Evolutionary conservation across 1,139 yeast species (phyloP), one percentile per base, ranked within the genome.

Genomic region (Sugiyamaella grinbergsii): DNA sequence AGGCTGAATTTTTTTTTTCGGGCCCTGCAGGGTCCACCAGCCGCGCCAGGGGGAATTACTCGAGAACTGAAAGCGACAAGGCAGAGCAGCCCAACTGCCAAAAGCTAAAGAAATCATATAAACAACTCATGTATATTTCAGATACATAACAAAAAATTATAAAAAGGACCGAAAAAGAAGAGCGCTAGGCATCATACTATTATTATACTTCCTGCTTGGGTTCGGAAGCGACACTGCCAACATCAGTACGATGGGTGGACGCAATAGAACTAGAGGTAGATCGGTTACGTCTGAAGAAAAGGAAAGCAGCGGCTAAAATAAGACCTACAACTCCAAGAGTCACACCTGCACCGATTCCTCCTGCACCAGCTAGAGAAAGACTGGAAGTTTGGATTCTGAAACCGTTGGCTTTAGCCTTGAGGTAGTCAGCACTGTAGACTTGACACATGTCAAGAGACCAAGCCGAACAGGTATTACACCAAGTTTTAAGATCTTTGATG

Each of bases 281-380:
- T n/a, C 26, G 29, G n/a, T 7, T 19, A 2, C 34, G 26, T 23
- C 26, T 24, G 37, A 37, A 28, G 10, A 38, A 13, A 7, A 38
- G 28, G 7, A 10, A 46, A n/a, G 13, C 38, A 15, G 24, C 23
- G 39, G 60, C 67, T n/a, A 41, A 15, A 19, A 47, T 52, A 28
- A 62, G 39, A 18, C 67, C 54, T 55, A 72, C 57, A 4, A 71
- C 77, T 50, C 72, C 75, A 47, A 74, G 60, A 20, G 78, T 74
- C 40, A 71, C 75, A 60, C 77, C 78, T n/a, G 78, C 78, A 47
- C 78, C 78, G 54, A 75, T 73, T 52, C 78, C 78, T 53, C 78
- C 78, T 28, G 77, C 78, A 37, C 56, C 76, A 7, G 76, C 77
- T 16, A 65, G 60, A 5, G 71, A 52, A 47, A 74, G 52, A 5